Base-by-base conservation (phyloP, 108 stramenopile genomes). In the Cyclotella cryptica region DNA sequence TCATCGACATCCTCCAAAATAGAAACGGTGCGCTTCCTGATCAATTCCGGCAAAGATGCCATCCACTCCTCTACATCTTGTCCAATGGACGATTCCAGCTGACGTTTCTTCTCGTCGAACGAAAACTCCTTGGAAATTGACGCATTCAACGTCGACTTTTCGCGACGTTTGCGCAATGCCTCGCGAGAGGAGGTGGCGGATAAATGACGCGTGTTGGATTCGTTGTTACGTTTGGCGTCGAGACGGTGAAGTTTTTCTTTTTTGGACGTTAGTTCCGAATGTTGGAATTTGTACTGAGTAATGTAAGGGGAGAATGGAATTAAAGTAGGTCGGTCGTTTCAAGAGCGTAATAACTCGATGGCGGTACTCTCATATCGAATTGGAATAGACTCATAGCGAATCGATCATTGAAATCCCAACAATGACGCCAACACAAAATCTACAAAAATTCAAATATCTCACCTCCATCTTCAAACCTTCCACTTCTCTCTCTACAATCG, bases 271-370 rank as follows among this genome's bases (percentile, higher is more conserved):
- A 83, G 81, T 67, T 83, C 81, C 26, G 71, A 73, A 40, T 83
- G 81, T 79, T 83, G 81, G 43, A 83, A 83, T n/a, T 83, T 83
- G 71, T 54, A 66, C 81, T 83, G 42, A 22, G 26, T 30, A n/a
- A 27, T 60, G 39, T 26, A n/a, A 21, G 60, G n/a, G 42, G 40
- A 73, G 45, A 27, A 69, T 69, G 1, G 47, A 49, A 46, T 46
- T 29, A 28, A 30, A 70, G 10, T 41, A 64, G 24, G 19, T 41
- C 35, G 22, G 0, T 35, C 35, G 35, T 5, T 35, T 35, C 35
- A 35, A 35, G 35, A 2, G 35, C 2, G 35, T 35, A 35, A 35
- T 35, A 35, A 35, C 35, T 35, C 35, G 35, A 35, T 6, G 35
- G 35, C 2, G 6, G 35, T 6, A 5, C 35, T 6, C 35, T 2